A percentile compares a stretch with the other conserved stretches of the same genome.
Evolutionary conservation across 306 rosid genomes (phyloP).

Genomic region (Vigna nakashimae): DNA sequence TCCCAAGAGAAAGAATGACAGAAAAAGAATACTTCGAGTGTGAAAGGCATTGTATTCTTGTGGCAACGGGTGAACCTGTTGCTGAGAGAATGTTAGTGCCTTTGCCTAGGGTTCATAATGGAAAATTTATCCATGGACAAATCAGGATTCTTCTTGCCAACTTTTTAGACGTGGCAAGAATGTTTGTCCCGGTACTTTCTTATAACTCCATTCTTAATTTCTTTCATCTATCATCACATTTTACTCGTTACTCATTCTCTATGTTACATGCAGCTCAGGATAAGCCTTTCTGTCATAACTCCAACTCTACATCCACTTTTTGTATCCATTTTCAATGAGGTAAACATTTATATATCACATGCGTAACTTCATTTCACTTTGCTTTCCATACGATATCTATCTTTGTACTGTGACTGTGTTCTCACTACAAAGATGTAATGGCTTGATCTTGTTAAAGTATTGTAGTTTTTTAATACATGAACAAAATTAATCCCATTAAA

Average conservation of each 20-base stretch:
- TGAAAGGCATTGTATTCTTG: neutral
- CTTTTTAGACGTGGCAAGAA: neutral
- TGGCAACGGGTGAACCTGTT: neutral
- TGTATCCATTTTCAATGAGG: neutral
- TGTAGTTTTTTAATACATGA: no score
- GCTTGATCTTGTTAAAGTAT: no score
- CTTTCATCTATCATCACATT: neutral
- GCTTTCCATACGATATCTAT: no score
- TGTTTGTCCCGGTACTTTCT: neutral
- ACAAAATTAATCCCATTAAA: neutral
- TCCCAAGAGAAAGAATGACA: neutral
- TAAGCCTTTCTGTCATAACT: neutral
- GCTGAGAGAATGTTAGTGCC: neutral
- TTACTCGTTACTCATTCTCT: neutral
- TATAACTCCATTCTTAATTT: neutral
- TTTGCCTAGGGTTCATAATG: neutral
- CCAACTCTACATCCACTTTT: neutral
- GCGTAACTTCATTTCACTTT: no score
- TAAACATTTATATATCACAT: no score
- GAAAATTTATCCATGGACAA: neutral
- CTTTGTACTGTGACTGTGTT: no score
- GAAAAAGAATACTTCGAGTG: neutral
- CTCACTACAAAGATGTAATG: no score
- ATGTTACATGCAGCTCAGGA: neutral
- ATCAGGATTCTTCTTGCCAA: neutral